Percentiles rank a stretch among this genome's conserved stretches.
Evolutionary conservation across 139 green algal species (phyloP).

Genomic region (Chlorella sp.): DNA sequence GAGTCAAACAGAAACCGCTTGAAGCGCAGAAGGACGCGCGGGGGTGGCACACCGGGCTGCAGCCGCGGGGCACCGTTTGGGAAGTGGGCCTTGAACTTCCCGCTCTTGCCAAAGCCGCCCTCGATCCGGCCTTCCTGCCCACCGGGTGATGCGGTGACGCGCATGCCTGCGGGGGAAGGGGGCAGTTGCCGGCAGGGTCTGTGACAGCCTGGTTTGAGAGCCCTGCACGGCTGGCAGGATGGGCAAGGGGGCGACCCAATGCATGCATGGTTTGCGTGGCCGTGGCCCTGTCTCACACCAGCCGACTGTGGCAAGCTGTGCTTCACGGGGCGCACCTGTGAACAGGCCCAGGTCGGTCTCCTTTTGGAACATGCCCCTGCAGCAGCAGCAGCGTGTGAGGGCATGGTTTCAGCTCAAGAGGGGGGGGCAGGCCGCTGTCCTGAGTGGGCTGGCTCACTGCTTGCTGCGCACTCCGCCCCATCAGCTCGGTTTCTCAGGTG

Average conservation of each 20-base stretch:
- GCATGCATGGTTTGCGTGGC: background rate
- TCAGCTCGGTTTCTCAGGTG: no score
- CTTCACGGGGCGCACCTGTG: background rate
- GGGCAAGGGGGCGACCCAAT: background rate
- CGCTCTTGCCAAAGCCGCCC: slow-evolving; percentile 86
- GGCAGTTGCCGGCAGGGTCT: background rate
- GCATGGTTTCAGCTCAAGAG: no score
- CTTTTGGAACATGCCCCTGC: slow-evolving; percentile 91
- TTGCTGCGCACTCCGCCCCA: no score
- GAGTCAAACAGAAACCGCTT: slow-evolving; percentile 77
- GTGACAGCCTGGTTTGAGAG: background rate
- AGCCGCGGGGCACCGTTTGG: slow-evolving; percentile 15
- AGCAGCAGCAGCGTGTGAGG: background rate
- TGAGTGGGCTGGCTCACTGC: no score
- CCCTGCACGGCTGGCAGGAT: no score
- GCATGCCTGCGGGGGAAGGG: slow-evolving; percentile 54
- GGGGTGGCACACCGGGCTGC: slow-evolving; percentile 19
- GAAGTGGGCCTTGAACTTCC: slow-evolving; percentile 87
- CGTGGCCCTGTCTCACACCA: no score
- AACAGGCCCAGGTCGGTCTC: slow-evolving; percentile 92
- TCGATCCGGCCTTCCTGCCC: slow-evolving; percentile 71
- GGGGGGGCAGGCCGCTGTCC: no score
- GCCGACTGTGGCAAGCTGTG: no score
- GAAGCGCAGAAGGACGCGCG: slow-evolving; percentile 65
- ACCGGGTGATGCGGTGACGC: slow-evolving; percentile 62